Percentiles rank a stretch among this genome's conserved stretches.
Conservation (phyloP, 129 eudicot species). For the Pittosporum tobira region DNA sequence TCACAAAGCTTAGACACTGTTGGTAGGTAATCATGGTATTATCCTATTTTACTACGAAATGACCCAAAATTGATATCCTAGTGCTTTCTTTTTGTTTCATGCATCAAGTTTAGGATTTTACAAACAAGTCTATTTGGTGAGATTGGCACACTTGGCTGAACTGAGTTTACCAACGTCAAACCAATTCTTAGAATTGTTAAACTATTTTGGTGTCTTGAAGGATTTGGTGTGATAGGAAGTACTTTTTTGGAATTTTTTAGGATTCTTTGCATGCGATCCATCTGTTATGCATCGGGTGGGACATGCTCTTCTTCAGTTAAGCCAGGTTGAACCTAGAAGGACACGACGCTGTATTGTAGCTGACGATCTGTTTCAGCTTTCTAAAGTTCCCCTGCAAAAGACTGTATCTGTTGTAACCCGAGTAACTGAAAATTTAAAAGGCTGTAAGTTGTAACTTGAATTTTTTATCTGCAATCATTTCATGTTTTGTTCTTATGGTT, state of each 20-base stretch:
- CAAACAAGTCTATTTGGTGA: neutral
- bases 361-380: conserved; percentile 83
- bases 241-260: conserved; percentile 31
- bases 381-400: conserved; percentile 59
- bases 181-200: neutral
- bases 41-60: neutral
- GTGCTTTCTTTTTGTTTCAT: neutral
- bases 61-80: neutral
- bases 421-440: conserved; percentile 59
- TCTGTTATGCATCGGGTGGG: conserved; percentile 75
- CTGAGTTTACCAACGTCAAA: neutral
- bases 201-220: neutral
- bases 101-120: neutral
- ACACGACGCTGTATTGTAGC: conserved; percentile 59
- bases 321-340: conserved; percentile 62
- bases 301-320: conserved; percentile 67
- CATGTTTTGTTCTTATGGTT: neutral
- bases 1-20: conserved; percentile 88
- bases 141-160: too few relatives aligned
- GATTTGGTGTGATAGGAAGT: neutral
- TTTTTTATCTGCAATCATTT: too few relatives aligned
- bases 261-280: conserved; percentile 79
- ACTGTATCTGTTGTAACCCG: conserved; percentile 55
- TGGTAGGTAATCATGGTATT: conserved; percentile 57
- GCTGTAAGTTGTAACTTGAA: conserved; percentile 50